Evolutionary conservation across 805 yeast genomes (phyloP), one percentile per base, ranked within the genome.

Genomic region (Candida nonsorbophila): DNA sequence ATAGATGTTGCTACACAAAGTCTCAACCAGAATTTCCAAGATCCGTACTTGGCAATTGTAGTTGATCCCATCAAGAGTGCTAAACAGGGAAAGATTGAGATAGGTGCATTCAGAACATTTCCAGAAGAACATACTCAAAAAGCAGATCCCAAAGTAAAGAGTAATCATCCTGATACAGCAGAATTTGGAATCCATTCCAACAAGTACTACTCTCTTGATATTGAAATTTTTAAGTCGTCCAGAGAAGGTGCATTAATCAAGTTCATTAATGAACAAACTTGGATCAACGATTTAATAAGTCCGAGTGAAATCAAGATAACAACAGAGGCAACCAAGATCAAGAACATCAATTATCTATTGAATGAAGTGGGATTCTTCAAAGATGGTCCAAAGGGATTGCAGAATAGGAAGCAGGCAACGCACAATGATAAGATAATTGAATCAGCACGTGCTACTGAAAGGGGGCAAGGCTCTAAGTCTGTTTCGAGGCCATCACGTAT

Each of bases 1-100:
- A 86, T 90, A 22, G 97, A 90, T 55, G 94, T 92, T 19, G 79
- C 84, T 25, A 90, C 97, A 0, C 97, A 90, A 51, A 55, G 66
- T 14, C 68, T 86, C 49, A 86, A 88, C 45, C 97, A 87, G 55
- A 76, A 73, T 33, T 86, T 78, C 49, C 96, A 87, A 52, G 97
- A 87, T 45, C 97, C 97, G 1, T 87, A 84, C 48, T 62, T 87
- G 34, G 96, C 96, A 0, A 63, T 87, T 17, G 96, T 87, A 6
- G 71, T 88, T 29, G 97, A 87, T 55, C 96, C 96, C 0, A 69
- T 74, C 28, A 74, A 77, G 45, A 78, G 90, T 1, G 47, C 62
- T 4, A 55, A 68, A 9, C 75, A 79, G 28, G 81, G 81, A 0
- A 68, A 64, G 34, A 79, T 87, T 8, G 92, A 84, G 26, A 82